Percentiles rank a stretch among this genome's conserved stretches.
These are phyloP conservation scores for Pilaira anomala DNA, from an alignment of 192 early-diverging fungal genomes.

Conservation along the genomic window DNA sequence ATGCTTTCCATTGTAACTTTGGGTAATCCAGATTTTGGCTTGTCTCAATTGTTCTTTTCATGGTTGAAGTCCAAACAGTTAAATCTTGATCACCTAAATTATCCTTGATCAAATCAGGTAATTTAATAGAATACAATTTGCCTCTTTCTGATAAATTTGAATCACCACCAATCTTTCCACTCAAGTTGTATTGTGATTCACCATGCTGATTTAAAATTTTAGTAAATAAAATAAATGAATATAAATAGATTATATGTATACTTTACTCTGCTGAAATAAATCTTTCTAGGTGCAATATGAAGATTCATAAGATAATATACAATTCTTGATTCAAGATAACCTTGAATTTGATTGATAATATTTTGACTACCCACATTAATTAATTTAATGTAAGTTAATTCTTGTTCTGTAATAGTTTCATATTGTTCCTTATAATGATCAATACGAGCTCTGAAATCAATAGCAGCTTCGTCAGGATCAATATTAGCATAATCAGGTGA, in stretches of 20 bases:
- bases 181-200: constrained; percentile 90
- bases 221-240: constrained; percentile 16
- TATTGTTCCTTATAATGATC: constrained; percentile 88
- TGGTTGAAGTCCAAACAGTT: constrained; percentile 95
- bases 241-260: not conserved
- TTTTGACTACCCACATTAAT: constrained; percentile 91
- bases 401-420: constrained; percentile 77
- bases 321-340: constrained; percentile 93
- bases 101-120: constrained; percentile 78
- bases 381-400: constrained; percentile 85
- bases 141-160: constrained; percentile 85
- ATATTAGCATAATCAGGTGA: constrained; percentile 90
- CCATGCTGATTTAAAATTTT: constrained; percentile 60
- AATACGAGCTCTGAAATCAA: constrained; percentile 90
- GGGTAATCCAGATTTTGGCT: constrained; percentile 74
- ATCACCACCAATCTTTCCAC: constrained; percentile 93
- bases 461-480: constrained; percentile 81
- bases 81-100: constrained; percentile 71
- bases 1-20: constrained; percentile 92
- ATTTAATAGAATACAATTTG: constrained; percentile 73
- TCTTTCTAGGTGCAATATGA: constrained; percentile 89
- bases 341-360: constrained; percentile 90
- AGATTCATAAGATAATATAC: constrained; percentile 99
- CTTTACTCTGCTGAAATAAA: constrained; percentile 80
- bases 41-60: constrained; percentile 91